Base-by-base conservation (phyloP, 73 alveolate genomes). In the Paramecium caudatum region DNA sequence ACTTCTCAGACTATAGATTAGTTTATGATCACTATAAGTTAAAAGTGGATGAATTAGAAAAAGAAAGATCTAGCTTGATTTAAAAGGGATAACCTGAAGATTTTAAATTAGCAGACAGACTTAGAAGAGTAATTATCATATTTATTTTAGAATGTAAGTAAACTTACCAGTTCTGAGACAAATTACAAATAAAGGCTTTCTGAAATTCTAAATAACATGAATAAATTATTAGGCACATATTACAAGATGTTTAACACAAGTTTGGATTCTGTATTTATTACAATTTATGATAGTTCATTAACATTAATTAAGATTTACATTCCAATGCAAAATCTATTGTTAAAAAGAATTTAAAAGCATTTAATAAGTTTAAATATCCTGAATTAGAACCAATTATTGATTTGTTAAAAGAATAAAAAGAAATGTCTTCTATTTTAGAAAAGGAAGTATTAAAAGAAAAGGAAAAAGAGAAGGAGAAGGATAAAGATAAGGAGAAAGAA, bases 161-260 rank as follows among this genome's bases (percentile, higher is more conserved):
- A 39, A 39, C 43, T 74, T 16, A 19, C 69, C 21, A 74, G 65
- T 74, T 36, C 68, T 37, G 88, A 74, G 43, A 39, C 23, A 4
- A 39, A 12, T 23, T 39, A 39, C 16, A 34, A 70, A 17, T 23
- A 23, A 23, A 74, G 43, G 15, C 15, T 74, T 21, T 74, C 88
- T 74, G 88, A 74, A 23, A 74, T 74, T 23, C 55, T 37, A 39
- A 74, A 74, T 45, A 74, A 41, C 3, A 74, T 74, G 88, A 74
- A 74, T 43, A 74, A 74, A 43, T 12, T 37, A 74, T 8, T 74
- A 5, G 62, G 39, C 16, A 17, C 5, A 16, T 74, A 39, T 5
- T 37, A 16, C 32, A 7, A 25, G 32, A 37, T 16, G 68, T 39
- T 74, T 21, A 74, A 74, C 32, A 13, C 49, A 5, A 21, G 45